These are phyloP conservation scores for Dissophora globulifera DNA, from an alignment of 192 early-diverging fungal genomes.

Conservation along the genomic window DNA sequence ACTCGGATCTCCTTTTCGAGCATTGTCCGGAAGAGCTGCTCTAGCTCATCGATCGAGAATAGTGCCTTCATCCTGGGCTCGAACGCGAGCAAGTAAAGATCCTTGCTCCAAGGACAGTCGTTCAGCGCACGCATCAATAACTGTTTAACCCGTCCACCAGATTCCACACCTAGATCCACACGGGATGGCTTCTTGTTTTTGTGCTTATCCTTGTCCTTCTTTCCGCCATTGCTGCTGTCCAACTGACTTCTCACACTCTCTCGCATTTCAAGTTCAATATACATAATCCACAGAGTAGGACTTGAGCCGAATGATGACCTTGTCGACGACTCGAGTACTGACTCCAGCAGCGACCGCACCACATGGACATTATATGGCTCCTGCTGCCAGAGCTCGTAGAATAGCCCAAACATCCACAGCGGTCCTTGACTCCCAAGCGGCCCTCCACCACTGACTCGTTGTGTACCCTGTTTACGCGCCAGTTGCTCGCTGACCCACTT, in stretches of 20 bases:
- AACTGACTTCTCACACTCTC: constrained; percentile 9
- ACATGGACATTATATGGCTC: constrained; percentile 28
- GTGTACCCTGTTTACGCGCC: background rate
- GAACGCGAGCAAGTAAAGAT: constrained; percentile 45
- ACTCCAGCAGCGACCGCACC: constrained; percentile 34
- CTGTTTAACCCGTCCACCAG: constrained; percentile 17
- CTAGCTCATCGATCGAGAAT: constrained; percentile 38
- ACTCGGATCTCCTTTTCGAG: constrained; percentile 46
- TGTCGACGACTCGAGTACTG: constrained; percentile 28
- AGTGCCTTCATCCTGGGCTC: constrained; percentile 26
- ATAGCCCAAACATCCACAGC: constrained; percentile 44
- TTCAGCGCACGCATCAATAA: constrained; percentile 32
- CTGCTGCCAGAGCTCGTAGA: constrained; percentile 50
- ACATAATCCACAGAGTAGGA: constrained; percentile 43
- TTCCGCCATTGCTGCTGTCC: background rate
- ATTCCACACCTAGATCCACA: constrained; percentile 2
- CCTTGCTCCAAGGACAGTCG: constrained; percentile 51
- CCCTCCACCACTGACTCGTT: background rate
- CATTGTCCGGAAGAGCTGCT: constrained; percentile 47
- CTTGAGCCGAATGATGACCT: constrained; percentile 30
- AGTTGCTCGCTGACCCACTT: constrained; percentile 37
- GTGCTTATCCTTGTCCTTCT: background rate
- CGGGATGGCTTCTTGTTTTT: background rate
- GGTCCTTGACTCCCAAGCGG: constrained; percentile 12
- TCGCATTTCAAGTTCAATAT: constrained; percentile 45